Base-by-base conservation (phyloP, 2,329 filamentous ascomycete genomes). In the Paramyrothecium sp. region DNA sequence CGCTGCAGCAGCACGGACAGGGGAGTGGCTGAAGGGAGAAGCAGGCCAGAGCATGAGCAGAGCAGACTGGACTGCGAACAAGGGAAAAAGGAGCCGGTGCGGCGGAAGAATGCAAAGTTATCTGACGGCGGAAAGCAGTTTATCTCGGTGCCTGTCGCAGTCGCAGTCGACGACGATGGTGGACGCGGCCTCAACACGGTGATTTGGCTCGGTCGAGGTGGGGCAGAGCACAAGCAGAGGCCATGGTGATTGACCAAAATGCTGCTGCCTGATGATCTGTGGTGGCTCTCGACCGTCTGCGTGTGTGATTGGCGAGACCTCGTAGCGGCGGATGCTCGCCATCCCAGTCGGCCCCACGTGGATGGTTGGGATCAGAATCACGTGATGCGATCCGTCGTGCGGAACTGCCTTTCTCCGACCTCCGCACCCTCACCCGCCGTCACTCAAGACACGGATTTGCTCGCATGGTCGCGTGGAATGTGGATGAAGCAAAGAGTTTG, bases 111-210 rank as follows among this genome's bases (percentile, higher is more conserved):
- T 52, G 51, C 46, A 56, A 53, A 51, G 38, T 17, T 44, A 47
- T 22, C 51, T 53, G 30, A 49, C 54, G 50, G 33, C 53, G 60
- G 51, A 49, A 54, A 52, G 33, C 53, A 60, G 51, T 60, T 60
- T 67, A 69, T 69, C 54, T 65, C 61, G 67, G 60, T 69, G 67
- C 67, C 67, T 69, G 63, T 64, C 38, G 38, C 38, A 68, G 67
- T 66, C 66, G 66, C 69, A 65, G 64, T 63, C 53, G 50, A 30
- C 53, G 50, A 30, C 26, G 26, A 30, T 30, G 26, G 26, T 30
- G 26, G 55, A 48, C 57, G 56, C 65, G 65, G 66, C 62, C 62
- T 60, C 59, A 64, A 63, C 62, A 65, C 62, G 66, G 66, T 55
- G 58, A 62, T 63, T 64, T 59, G 58, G 57, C 54, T 59, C 38